Percentiles rank a stretch among this genome's conserved stretches.
Conservation (phyloP, 2,329 filamentous ascomycete genomes). For the Torrubiellomyces zombiae region DNA sequence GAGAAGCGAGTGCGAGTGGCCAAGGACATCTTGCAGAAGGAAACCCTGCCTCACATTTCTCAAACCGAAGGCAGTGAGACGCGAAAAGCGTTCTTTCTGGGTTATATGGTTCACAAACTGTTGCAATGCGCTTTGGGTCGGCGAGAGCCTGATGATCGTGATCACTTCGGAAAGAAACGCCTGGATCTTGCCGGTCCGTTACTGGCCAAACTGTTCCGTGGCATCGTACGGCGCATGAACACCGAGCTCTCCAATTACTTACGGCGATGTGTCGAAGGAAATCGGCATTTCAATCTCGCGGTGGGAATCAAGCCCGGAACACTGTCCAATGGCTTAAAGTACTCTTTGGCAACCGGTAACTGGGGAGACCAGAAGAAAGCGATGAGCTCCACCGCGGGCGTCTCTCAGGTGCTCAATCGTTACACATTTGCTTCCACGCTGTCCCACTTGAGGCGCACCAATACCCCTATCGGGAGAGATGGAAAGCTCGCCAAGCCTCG, state of each 20-base stretch:
- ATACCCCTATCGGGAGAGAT: constrained; percentile 93
- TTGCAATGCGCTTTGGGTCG: constrained; percentile 85
- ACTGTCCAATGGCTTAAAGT: constrained; percentile 85
- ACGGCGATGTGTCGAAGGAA: constrained; percentile 78
- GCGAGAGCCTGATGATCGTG: constrained; percentile 87
- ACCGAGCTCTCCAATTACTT: constrained; percentile 84
- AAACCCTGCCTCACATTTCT: constrained; percentile 90
- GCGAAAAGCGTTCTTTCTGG: constrained; percentile 91
- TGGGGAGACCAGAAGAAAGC: constrained; percentile 99
- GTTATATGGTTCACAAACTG: constrained; percentile 96
- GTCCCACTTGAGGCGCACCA: constrained; percentile 91
- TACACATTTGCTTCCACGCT: constrained; percentile 95
- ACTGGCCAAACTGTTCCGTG: constrained; percentile 89
- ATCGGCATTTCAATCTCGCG: constrained; percentile 76
- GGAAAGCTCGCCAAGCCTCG: constrained; percentile 96
- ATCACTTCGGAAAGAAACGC: constrained; percentile 98
- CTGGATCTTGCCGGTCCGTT: constrained; percentile 88
- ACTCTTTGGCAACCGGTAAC: constrained; percentile 92
- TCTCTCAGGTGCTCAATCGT: constrained; percentile 93
- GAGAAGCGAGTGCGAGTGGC: constrained; percentile 87
- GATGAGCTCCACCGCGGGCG: constrained; percentile 83
- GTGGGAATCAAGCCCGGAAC: constrained; percentile 84
- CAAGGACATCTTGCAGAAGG: constrained; percentile 89
- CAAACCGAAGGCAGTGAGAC: constrained; percentile 91
- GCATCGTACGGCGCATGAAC: constrained; percentile 78